phyloP scores from a whole-genome alignment of 768 basidiomycete species.

The Tulasnella sp. region DNA sequence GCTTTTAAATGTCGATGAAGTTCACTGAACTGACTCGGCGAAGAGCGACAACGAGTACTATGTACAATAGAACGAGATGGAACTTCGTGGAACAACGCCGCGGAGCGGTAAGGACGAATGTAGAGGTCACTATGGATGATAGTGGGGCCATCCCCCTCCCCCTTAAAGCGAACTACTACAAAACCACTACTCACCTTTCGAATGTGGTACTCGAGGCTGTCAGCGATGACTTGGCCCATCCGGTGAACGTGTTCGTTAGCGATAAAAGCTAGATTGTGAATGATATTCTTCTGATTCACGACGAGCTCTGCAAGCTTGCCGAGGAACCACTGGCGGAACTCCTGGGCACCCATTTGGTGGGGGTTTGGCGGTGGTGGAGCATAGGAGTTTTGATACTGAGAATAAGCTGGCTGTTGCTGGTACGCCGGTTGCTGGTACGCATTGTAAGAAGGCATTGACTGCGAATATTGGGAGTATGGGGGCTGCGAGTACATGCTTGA shows the following conservation, averaged over 20 bases:
- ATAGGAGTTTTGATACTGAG: conserved; percentile 27
- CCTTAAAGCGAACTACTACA: conserved; percentile 11
- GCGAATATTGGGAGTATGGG: not conserved
- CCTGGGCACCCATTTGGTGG: conserved; percentile 57
- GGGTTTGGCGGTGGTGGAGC: conserved; percentile 36
- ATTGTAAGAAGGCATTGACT: conserved; percentile 20
- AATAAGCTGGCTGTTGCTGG: conserved; percentile 30
- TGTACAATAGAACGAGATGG: conserved; percentile 1
- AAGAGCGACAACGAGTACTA: conserved; percentile 10
- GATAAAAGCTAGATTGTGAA: conserved; percentile 88
- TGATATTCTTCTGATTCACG: conserved; percentile 93
- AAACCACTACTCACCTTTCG: conserved; percentile 73
- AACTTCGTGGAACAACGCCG: not conserved
- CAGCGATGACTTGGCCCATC: conserved; percentile 76
- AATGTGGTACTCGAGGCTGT: conserved; percentile 83
- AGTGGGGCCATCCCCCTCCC: not conserved
- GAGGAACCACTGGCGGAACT: conserved; percentile 77
- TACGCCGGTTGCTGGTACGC: conserved; percentile 16
- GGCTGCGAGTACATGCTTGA: conserved; percentile 31
- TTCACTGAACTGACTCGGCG: conserved; percentile 17
- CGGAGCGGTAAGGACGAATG: not conserved
- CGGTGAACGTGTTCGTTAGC: conserved; percentile 79
- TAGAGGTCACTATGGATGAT: not conserved
- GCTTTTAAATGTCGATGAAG: conserved; percentile 3
- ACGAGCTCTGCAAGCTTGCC: conserved; percentile 76